A percentile compares a stretch with the other conserved stretches of the same genome.
These are phyloP conservation scores for Kazachstania martiniae DNA, from an alignment of 805 yeast species.

Conservation along the genomic window DNA sequence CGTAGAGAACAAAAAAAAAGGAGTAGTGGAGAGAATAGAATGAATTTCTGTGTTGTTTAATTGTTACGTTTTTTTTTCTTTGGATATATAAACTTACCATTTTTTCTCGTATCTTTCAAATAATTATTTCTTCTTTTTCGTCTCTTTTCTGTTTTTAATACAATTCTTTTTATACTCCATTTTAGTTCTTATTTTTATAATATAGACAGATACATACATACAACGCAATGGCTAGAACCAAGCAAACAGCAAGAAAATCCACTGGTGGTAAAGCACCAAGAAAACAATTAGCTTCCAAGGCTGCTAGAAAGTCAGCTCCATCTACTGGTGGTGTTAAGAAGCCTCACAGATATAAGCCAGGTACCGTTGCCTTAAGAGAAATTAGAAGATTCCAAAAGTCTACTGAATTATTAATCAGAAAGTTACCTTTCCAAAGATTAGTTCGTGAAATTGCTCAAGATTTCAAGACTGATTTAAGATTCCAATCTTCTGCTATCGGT, in stretches of 20 bases:
- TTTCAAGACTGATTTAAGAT: slow-evolving; percentile 84
- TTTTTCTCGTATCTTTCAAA: background rate
- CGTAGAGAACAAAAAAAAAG: background rate
- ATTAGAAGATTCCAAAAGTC: slow-evolving; percentile 95
- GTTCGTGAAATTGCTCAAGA: slow-evolving; percentile 94
- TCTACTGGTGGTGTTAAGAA: slow-evolving; percentile 85
- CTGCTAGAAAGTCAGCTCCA: slow-evolving; percentile 89
- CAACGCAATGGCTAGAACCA: slow-evolving; percentile 72
- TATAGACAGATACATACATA: background rate
- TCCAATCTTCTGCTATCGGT: slow-evolving; percentile 94
- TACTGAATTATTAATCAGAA: slow-evolving; percentile 87
- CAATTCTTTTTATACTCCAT: background rate
- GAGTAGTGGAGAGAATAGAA: background rate
- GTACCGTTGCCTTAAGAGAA: slow-evolving; percentile 93
- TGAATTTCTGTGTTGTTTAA: background rate
- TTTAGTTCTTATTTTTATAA: background rate
- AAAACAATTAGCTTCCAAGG: slow-evolving; percentile 84
- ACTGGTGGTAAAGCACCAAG: slow-evolving; percentile 96
- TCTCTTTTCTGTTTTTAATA: background rate
- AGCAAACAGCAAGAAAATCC: slow-evolving; percentile 88
- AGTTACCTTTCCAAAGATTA: slow-evolving; percentile 93
- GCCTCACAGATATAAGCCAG: slow-evolving; percentile 94
- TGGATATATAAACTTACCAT: background rate
- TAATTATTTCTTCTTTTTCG: background rate
- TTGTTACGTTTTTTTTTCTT: background rate